Evolutionary conservation across 2,329 filamentous ascomycete genomes (phyloP).

Genomic region (Penicillium polonicum): DNA sequence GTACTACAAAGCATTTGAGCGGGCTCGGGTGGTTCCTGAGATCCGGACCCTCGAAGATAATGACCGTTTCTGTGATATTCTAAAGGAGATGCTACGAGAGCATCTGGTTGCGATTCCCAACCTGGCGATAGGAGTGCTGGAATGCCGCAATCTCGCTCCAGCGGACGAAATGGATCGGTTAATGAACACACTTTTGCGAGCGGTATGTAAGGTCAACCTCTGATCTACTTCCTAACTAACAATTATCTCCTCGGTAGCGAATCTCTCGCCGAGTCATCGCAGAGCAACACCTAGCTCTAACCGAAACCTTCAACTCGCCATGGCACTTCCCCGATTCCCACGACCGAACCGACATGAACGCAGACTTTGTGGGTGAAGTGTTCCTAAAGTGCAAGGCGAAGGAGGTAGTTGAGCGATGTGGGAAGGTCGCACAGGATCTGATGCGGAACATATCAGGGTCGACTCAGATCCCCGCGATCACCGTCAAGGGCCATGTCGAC

Average conservation of each 20-base stretch:
- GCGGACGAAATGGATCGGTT: constrained; percentile 82
- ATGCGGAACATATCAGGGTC: constrained; percentile 73
- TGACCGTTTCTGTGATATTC: constrained; percentile 76
- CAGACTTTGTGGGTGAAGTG: constrained; percentile 92
- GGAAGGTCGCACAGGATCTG: constrained; percentile 70
- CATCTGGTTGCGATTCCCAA: constrained; percentile 93
- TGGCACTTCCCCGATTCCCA: constrained; percentile 84
- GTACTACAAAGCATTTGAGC: constrained; percentile 96
- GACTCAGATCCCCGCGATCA: constrained; percentile 73
- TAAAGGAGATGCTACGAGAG: constrained; percentile 76
- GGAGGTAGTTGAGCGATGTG: constrained; percentile 83
- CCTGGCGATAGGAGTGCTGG: constrained; percentile 88
- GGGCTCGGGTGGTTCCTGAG: constrained; percentile 77
- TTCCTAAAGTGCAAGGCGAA: constrained; percentile 89
- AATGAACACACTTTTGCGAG: constrained; percentile 90
- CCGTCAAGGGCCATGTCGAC: constrained; percentile 77
- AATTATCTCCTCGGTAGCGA: constrained; percentile 53
- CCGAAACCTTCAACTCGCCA: constrained; percentile 86
- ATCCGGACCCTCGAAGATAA: constrained; percentile 87
- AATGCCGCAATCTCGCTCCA: constrained; percentile 80
- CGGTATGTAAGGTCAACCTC: constrained; percentile 55
- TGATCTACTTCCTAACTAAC: constrained; percentile 4
- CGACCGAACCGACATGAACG: constrained; percentile 58
- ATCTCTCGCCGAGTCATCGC: constrained; percentile 96
- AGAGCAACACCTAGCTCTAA: constrained; percentile 92